Evolutionary conservation across 2,329 filamentous ascomycete species (phyloP).

Genomic region (Diplodia corticola): DNA sequence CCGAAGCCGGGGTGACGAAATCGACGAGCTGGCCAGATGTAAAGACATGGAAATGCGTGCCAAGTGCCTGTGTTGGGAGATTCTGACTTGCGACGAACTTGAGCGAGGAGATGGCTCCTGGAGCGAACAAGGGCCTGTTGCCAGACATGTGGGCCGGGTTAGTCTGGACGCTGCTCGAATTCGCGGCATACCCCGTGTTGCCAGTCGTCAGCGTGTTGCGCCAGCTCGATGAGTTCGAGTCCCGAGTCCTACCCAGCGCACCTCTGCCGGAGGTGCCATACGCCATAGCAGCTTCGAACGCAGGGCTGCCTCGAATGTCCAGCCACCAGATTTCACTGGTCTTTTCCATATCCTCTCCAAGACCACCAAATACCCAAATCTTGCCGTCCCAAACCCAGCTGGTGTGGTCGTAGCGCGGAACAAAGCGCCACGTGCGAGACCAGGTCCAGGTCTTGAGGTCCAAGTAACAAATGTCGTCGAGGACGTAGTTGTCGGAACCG

Average conservation of each 20-base stretch:
- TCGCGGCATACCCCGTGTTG: constrained; percentile 68
- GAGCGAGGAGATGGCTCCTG: constrained; percentile 83
- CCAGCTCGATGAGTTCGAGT: constrained; percentile 43
- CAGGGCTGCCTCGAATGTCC: constrained; percentile 86
- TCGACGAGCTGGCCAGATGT: constrained; percentile 90
- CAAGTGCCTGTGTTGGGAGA: constrained; percentile 83
- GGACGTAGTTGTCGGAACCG: constrained; percentile 84
- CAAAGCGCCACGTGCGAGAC: constrained; percentile 95
- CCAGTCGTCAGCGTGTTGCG: constrained; percentile 33
- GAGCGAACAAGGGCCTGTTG: constrained; percentile 61
- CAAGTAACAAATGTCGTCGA: constrained; percentile 95
- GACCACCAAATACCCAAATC: constrained; percentile 94
- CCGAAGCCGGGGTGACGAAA: constrained; percentile 88
- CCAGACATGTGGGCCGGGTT: constrained; percentile 46
- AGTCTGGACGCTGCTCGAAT: constrained; percentile 62
- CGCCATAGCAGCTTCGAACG: constrained; percentile 71
- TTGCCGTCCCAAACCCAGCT: constrained; percentile 90
- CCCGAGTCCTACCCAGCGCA: constrained; percentile 11
- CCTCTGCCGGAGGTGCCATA: constrained; percentile 41
- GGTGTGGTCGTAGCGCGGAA: constrained; percentile 90
- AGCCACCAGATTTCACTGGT: constrained; percentile 97
- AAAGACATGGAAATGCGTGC: constrained; percentile 93
- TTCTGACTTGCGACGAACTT: constrained; percentile 87
- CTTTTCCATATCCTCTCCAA: constrained; percentile 96
- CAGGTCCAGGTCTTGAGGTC: constrained; percentile 97